Evolutionary conservation across 345 rosid species (phyloP).

Genomic region (Capsella bursapastoris): DNA sequence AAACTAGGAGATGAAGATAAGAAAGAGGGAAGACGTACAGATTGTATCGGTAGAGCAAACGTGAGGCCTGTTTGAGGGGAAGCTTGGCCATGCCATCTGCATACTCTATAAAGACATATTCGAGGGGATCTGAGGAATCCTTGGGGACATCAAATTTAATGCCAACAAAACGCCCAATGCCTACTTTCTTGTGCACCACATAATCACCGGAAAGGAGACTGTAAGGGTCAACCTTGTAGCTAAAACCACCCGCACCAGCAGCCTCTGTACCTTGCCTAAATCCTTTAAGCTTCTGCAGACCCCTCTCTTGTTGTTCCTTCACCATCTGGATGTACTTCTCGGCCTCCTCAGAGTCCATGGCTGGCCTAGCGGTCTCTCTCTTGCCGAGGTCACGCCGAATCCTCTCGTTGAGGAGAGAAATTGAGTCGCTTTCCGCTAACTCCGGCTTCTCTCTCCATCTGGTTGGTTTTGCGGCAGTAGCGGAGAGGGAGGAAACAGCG

Average conservation of each 20-base stretch:
- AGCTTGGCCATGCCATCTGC: slow-evolving; percentile 99
- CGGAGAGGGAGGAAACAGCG: slow-evolving; percentile 57
- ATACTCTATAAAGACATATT: slow-evolving; percentile 85
- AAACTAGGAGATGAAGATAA: slow-evolving; percentile 1
- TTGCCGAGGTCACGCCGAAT: slow-evolving; percentile 70
- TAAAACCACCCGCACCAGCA: slow-evolving; percentile 50
- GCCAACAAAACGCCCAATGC: slow-evolving; percentile 86
- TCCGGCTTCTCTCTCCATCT: slow-evolving; percentile 51
- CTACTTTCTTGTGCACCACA: slow-evolving; percentile 95
- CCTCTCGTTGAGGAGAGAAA: slow-evolving; percentile 76
- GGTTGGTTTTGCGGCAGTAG: slow-evolving; percentile 42
- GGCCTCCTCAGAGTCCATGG: slow-evolving; percentile 81
- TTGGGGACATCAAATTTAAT: slow-evolving; percentile 76
- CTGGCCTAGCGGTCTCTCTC: slow-evolving; percentile 58
- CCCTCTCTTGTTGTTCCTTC: slow-evolving; percentile 87
- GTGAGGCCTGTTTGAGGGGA: slow-evolving; percentile 87
- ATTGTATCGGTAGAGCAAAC: slow-evolving; percentile 86
- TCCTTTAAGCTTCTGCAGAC: slow-evolving; percentile 87
- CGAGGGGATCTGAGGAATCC: slow-evolving; percentile 65
- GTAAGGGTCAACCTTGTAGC: slow-evolving; percentile 90
- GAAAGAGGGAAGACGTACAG: slow-evolving; percentile 55
- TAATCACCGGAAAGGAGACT: slow-evolving; percentile 74
- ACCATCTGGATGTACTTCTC: slow-evolving; percentile 80
- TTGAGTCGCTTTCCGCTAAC: slow-evolving; percentile 57
- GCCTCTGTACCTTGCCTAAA: slow-evolving; percentile 47